Evolutionary conservation across 2,329 filamentous ascomycete genomes (phyloP).

Genomic region (Paramyrothecium roridum): DNA sequence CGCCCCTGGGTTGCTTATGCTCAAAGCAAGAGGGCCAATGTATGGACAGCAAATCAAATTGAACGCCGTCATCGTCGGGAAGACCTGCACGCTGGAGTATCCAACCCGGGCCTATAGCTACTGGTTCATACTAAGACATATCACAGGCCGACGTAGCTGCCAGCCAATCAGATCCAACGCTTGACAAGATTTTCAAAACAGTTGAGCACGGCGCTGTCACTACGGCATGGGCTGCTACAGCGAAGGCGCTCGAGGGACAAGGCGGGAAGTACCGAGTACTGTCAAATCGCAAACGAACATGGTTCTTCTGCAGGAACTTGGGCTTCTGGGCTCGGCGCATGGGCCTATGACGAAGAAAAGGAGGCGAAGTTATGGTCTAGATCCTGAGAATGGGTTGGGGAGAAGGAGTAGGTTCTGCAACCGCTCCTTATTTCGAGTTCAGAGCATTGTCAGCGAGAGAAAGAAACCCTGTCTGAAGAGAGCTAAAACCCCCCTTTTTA

Average conservation of each 20-base stretch:
- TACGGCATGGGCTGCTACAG: constrained; percentile 34
- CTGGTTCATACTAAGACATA: constrained; percentile 34
- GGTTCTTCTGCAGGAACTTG: background rate
- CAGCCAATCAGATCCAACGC: background rate
- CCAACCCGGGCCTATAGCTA: no score
- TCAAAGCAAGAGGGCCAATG: constrained; percentile 45
- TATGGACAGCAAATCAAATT: constrained; percentile 45
- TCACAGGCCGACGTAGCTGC: background rate
- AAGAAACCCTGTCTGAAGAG: no score
- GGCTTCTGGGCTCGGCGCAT: background rate
- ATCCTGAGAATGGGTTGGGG: no score
- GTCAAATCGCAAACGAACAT: background rate
- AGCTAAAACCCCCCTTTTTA: no score
- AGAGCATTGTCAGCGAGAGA: no score
- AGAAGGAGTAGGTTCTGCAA: no score
- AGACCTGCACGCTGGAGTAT: constrained; percentile 41
- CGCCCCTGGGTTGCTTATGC: constrained; percentile 35
- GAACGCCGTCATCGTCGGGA: constrained; percentile 39
- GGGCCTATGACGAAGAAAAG: constrained; percentile 1
- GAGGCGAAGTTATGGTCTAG: background rate
- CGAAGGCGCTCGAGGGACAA: constrained; percentile 32
- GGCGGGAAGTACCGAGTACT: constrained; percentile 39
- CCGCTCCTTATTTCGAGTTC: no score
- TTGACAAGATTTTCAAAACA: constrained; percentile 8
- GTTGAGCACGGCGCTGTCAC: constrained; percentile 42